These are phyloP conservation scores for Fusarium graminum DNA, from an alignment of 2,329 filamentous ascomycete species.

Conservation along the genomic window DNA sequence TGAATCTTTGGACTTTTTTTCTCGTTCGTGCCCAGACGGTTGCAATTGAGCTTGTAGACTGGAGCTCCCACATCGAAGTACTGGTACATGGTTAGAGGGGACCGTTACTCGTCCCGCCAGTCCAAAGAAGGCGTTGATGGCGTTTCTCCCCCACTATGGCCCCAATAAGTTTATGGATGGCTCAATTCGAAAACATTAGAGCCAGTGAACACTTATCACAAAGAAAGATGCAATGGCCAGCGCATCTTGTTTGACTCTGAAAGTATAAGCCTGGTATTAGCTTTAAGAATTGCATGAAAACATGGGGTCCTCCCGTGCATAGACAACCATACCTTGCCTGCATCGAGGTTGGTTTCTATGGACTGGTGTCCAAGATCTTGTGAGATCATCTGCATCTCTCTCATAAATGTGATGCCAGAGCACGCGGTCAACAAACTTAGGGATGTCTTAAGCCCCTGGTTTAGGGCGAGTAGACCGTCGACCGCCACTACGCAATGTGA, in stretches of 20 bases:
- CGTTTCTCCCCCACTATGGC: slow-evolving; percentile 35
- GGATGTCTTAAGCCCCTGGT: slow-evolving; percentile 41
- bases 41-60: slow-evolving; percentile 42
- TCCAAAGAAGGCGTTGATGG: slow-evolving; percentile 29
- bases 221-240: slow-evolving; percentile 16
- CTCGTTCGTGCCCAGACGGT: slow-evolving; percentile 19
- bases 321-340: slow-evolving; percentile 18
- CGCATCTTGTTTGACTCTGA: slow-evolving; percentile 28
- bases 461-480: slow-evolving; percentile 23
- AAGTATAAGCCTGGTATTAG: slow-evolving; percentile 12
- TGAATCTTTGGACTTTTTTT: slow-evolving; percentile 46
- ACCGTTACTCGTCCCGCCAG: slow-evolving; percentile 22
- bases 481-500: slow-evolving; percentile 7
- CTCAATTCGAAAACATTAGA: slow-evolving; percentile 20
- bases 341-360: slow-evolving; percentile 12
- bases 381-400: slow-evolving; percentile 30
- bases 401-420: slow-evolving; percentile 19
- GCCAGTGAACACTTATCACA: background rate
- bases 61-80: slow-evolving; percentile 34
- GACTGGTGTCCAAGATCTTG: slow-evolving; percentile 36
- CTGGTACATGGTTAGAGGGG: slow-evolving; percentile 32
- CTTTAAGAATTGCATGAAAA: slow-evolving; percentile 22
- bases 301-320: slow-evolving; percentile 20
- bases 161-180: slow-evolving; percentile 33
- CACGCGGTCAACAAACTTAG: slow-evolving; percentile 2